A percentile compares a stretch with the other conserved stretches of the same genome.
Conservation (phyloP, 192 early-diverging fungal genomes). For the Linnemannia schmuckeri region DNA sequence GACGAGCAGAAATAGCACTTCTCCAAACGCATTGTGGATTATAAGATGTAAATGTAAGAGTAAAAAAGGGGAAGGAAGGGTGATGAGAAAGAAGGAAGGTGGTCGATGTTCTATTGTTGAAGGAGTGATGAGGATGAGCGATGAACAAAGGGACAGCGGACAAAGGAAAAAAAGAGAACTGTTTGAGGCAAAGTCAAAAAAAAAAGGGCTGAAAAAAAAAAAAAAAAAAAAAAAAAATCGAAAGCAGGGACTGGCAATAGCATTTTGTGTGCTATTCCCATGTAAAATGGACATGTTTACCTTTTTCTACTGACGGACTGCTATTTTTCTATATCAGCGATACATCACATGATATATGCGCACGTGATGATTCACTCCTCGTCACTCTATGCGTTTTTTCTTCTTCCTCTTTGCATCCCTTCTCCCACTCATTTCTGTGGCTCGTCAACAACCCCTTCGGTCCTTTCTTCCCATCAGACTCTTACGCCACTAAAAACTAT, state of each 20-base stretch:
- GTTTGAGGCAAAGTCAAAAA: not conserved
- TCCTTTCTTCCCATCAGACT: not conserved
- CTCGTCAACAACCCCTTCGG: not conserved
- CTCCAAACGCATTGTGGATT: constrained; percentile 88
- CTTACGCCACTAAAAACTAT: not conserved
- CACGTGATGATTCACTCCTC: not conserved
- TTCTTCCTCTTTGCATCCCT: not conserved
- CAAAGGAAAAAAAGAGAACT: not conserved
- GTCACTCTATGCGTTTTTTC: not conserved
- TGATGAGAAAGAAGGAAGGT: constrained; percentile 9
- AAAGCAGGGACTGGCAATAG: not conserved
- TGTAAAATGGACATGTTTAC: not conserved
- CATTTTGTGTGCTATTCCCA: not conserved
- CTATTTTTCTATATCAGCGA: not conserved
- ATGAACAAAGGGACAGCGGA: constrained; percentile 10
- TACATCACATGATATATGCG: not conserved
- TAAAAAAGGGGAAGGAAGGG: not conserved
- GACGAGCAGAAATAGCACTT: constrained; percentile 99
- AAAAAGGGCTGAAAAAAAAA: not conserved
- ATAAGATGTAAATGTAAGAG: constrained; percentile 9
- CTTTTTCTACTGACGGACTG: not conserved
- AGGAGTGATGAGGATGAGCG: not conserved
- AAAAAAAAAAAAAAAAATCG: constrained; percentile 6
- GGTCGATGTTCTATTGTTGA: not conserved
- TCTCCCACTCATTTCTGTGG: not conserved